Base-by-base conservation (phyloP, 2,329 filamentous ascomycete species). In the Thermoascus crustaceus region DNA sequence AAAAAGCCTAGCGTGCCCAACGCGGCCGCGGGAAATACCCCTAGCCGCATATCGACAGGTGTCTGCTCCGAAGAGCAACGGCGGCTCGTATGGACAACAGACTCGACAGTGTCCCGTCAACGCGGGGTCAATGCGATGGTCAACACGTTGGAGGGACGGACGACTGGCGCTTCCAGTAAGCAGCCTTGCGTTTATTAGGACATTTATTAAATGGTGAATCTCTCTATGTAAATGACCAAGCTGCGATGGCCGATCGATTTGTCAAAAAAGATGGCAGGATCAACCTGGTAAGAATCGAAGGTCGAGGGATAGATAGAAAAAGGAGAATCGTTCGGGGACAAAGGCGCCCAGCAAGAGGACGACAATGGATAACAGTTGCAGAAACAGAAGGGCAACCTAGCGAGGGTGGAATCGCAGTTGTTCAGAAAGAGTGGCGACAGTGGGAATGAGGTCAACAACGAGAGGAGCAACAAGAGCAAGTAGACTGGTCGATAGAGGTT, bases 1-100 rank as follows among this genome's bases (percentile, higher is more conserved):
- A 54, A 36, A 14, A 54, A 33, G 39, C 45, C 46, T 45, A 57
- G 42, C 21, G 47, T 48, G 33, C 55, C 34, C 20, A 57, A 40
- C 26, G 50, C 45, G 38, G 47, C 19, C 8, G 30, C 34, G 18
- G 38, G 32, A 34, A 34, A 49, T 31, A 48, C 41, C 35, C 32
- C 40, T 45, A 23, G n/a, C 43, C 50, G 45, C 57, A 61, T 55
- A 10, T 42, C 39, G 39, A 16, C 10, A 32, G 17, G 36, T 29
- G 16, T 34, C 24, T 32, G 11, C 13, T 21, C 24, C 27, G 39
- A 29, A 30, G 32, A 43, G 46, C 27, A 41, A 40, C 26, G 38
- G 39, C 37, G 42, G 44, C n/a, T n/a, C n/a, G n/a, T n/a, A n/a
- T n/a, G n/a, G n/a, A n/a, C n/a, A n/a, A n/a, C n/a, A n/a, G n/a